Evolutionary conservation across 2,329 filamentous ascomycete species (phyloP), one percentile per base, ranked within the genome.

Genomic region (Cordyceps farinosa): DNA sequence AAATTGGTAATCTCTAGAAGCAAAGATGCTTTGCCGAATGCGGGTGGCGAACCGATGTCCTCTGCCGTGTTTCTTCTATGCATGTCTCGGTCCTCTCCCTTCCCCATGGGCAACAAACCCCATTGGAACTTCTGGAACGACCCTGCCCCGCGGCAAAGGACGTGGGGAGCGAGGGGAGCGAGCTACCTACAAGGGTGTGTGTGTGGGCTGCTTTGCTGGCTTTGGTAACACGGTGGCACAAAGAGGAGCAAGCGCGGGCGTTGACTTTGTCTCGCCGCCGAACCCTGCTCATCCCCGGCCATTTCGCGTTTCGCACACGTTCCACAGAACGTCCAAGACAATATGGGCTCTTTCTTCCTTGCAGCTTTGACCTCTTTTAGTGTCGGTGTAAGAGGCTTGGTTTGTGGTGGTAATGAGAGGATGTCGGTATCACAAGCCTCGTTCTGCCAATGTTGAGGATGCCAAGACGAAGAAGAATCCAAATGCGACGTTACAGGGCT

Each of bases 91-190:
- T 36, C 17, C 38, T 55, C 27, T 6, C 32, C 27, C 52, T 44
- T 44, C 52, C 52, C 52, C 52, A 55, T 44, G 27, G 52, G 52
- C 52, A 54, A 54, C 15, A 30, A 42, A 55, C n/a, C 52, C 7
- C n/a, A 40, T 40, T 53, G n/a, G 47, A 27, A 10, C 52, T 55
- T 55, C 52, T 55, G 52, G 52, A 55, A 55, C 52, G 52, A 55
- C 27, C 22, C 27, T 8, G 38, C 40, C 38, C 38, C 38, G 38
- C 38, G 38, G 38, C 15, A 15, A 40, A 27, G 27, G 32, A 42
- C 22, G 22, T 22, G 22, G 22, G 22, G 22, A 22, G 22, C 22
- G 22, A 22, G 22, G 22, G 22, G 22, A 22, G 22, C 22, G 22
- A 22, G 22, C 22, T 22, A 22, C 38, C 36, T 44, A 11, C 38